Conservation (phyloP, 1,284 basidiomycete genomes). For the Hemileia vastatrix region DNA sequence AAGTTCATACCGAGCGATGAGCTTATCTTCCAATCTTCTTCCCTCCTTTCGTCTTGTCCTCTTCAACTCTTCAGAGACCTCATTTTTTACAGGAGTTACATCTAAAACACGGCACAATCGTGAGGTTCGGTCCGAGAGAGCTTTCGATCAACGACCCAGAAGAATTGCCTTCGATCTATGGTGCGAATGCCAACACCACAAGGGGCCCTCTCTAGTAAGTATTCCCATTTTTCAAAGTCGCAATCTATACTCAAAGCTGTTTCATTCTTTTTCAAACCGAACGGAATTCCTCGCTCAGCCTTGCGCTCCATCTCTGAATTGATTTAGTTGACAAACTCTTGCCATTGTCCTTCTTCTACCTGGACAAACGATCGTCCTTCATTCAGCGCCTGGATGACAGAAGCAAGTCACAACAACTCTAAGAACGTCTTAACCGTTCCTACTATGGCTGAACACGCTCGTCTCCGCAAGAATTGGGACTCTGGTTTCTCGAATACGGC, state of each 20-base stretch:
- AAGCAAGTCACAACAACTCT: background rate
- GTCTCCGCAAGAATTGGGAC: slow-evolving; percentile 29
- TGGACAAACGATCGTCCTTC: too few relatives aligned
- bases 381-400: background rate
- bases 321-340: too few relatives aligned
- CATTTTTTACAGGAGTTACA: slow-evolving; percentile 23
- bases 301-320: too few relatives aligned
- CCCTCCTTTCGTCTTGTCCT: background rate
- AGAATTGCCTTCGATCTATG: slow-evolving; percentile 25
- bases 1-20: too few relatives aligned
- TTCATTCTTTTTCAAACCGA: too few relatives aligned
- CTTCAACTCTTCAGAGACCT: slow-evolving; percentile 4
- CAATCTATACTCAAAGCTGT: slow-evolving; percentile 23
- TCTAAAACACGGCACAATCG: slow-evolving; percentile 26
- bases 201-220: slow-evolving; percentile 28
- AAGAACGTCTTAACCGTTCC: background rate
- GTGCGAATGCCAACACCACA: slow-evolving; percentile 21
- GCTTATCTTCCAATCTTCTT: too few relatives aligned
- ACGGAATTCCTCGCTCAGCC: too few relatives aligned
- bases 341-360: too few relatives aligned
- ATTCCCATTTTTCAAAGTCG: slow-evolving; percentile 6
- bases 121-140: slow-evolving; percentile 28
- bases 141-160: slow-evolving; percentile 26
- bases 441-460: slow-evolving; percentile 23
- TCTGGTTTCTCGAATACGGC: slow-evolving; percentile 26